These are phyloP conservation scores for Tulasnella sp. DNA, from an alignment of 768 basidiomycete species.

Conservation along the genomic window DNA sequence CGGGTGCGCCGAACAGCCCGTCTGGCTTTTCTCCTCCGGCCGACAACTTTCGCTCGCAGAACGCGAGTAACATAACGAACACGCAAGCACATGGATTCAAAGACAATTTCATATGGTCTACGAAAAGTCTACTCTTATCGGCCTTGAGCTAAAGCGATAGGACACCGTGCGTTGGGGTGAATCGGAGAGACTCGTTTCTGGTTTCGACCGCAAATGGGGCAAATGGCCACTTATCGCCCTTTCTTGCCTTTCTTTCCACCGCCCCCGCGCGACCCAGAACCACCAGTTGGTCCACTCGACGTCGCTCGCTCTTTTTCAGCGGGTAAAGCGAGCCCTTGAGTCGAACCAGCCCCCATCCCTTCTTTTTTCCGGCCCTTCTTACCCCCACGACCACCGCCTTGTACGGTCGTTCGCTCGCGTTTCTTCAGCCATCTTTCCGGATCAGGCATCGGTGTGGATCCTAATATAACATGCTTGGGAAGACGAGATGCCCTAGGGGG, in stretches of 20 bases:
- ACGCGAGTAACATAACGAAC: slow-evolving; percentile 1
- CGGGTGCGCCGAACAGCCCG: slow-evolving; percentile 10
- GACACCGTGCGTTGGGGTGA: not conserved
- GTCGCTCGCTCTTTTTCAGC: slow-evolving; percentile 42
- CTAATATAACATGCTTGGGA: slow-evolving; percentile 73
- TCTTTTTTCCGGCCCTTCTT: slow-evolving; percentile 39
- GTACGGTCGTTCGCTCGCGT: slow-evolving; percentile 39
- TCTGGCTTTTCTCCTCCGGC: slow-evolving; percentile 5
- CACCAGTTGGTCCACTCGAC: slow-evolving; percentile 44
- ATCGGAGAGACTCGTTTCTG: not conserved
- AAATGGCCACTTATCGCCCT: slow-evolving; percentile 37
- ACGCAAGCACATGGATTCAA: slow-evolving; percentile 4
- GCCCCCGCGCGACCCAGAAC: slow-evolving; percentile 38
- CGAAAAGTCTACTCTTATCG: slow-evolving; percentile 9
- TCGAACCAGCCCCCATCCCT: slow-evolving; percentile 37
- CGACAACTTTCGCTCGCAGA: not conserved
- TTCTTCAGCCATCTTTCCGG: slow-evolving; percentile 90
- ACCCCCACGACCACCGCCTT: slow-evolving; percentile 37
- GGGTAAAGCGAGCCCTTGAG: slow-evolving; percentile 34
- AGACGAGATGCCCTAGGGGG: slow-evolving; percentile 56
- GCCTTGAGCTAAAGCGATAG: not conserved
- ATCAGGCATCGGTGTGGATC: slow-evolving; percentile 80
- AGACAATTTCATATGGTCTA: not conserved
- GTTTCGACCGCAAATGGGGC: slow-evolving; percentile 12
- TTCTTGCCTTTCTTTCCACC: slow-evolving; percentile 37